Evolutionary conservation across 148 eudicot species (phyloP), one percentile per base, ranked within the genome.

Genomic region (Nepenthes mirabilis): DNA sequence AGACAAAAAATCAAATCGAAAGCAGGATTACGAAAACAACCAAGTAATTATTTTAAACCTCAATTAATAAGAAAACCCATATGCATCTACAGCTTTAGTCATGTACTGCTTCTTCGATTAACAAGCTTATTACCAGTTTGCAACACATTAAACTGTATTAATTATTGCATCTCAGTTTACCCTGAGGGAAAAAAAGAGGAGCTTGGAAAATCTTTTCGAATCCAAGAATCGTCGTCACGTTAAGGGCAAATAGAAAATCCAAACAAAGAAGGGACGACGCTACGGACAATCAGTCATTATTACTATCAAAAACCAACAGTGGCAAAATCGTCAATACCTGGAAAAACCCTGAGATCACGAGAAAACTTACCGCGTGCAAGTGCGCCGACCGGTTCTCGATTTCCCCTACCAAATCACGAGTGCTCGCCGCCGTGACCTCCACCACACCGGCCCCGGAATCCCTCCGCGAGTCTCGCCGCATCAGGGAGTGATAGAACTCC

Each of bases 401-500:
- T 50, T 90, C 97, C 9, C 97, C 97, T 45, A 90, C 90, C 73
- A 90, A 80, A 61, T 89, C 93, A 56, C 74, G 70, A 0, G 93
- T 80, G 54, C 75, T 91, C 5, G 86, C 71, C 62, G 85, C 55
- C 45, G 82, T 66, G 5, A 32, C 6, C n/a, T 77, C 88, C 52
- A 78, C 58, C 62, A 58, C 53, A 1, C 67, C 78, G n/a, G 68
- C 72, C 14, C 86, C 81, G 47, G 87, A 52, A 1, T 87, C 97
- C 58, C 89, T 68, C 64, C 98, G 77, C 0, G 88, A 74, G 43
- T 91, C 96, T 40, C 98, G 70, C 67, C 94, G 64, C 98, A 91
- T 90, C 0, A 90, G 60, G 34, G 97, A 86, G 69, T 90, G 97
- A 67, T 90, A 90, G 57, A 90, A 84, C 69, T 90, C 97, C 57